These are phyloP conservation scores for Thielaviopsis ethacetica DNA, from an alignment of 2,329 filamentous ascomycete species.

Conservation along the genomic window DNA sequence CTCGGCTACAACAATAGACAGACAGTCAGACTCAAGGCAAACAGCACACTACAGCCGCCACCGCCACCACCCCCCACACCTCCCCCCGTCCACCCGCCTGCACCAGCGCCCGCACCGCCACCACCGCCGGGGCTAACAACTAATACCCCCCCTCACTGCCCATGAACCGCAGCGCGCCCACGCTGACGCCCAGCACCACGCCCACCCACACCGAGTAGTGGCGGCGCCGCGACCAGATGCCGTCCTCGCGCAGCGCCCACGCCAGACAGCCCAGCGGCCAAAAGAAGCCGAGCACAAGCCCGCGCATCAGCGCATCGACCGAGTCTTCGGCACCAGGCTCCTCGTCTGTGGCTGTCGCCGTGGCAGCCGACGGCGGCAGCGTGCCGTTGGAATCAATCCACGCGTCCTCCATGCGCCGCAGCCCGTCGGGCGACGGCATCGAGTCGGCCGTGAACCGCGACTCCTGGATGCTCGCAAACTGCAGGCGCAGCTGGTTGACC, in stretches of 20 bases:
- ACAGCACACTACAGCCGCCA: no score
- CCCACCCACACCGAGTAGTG: slow-evolving; percentile 43
- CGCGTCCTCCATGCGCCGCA: slow-evolving; percentile 68
- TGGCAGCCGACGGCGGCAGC: slow-evolving; percentile 19
- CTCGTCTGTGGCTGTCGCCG: slow-evolving; percentile 17
- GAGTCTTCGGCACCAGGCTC: slow-evolving; percentile 32
- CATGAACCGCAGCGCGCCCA: slow-evolving; percentile 38
- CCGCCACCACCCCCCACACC: no score
- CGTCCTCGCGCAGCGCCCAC: slow-evolving; percentile 76
- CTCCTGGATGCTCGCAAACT: slow-evolving; percentile 75
- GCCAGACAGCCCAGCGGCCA: slow-evolving; percentile 77
- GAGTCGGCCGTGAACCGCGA: slow-evolving; percentile 74
- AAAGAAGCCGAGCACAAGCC: slow-evolving; percentile 83
- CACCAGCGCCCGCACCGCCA: no score
- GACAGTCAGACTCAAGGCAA: no score
- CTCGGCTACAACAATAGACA: no score
- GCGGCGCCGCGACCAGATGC: slow-evolving; percentile 70
- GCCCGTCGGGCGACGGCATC: slow-evolving; percentile 62
- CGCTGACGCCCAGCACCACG: slow-evolving; percentile 59
- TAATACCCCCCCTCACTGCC: slow-evolving; percentile 1
- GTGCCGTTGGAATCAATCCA: slow-evolving; percentile 64
- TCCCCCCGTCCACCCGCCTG: no score
- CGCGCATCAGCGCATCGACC: slow-evolving; percentile 74
- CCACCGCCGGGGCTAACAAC: no score
- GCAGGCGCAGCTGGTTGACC: slow-evolving; percentile 67